These are phyloP conservation scores for Filobasidium floriforme DNA, from an alignment of 768 basidiomycete genomes.

Conservation along the genomic window DNA sequence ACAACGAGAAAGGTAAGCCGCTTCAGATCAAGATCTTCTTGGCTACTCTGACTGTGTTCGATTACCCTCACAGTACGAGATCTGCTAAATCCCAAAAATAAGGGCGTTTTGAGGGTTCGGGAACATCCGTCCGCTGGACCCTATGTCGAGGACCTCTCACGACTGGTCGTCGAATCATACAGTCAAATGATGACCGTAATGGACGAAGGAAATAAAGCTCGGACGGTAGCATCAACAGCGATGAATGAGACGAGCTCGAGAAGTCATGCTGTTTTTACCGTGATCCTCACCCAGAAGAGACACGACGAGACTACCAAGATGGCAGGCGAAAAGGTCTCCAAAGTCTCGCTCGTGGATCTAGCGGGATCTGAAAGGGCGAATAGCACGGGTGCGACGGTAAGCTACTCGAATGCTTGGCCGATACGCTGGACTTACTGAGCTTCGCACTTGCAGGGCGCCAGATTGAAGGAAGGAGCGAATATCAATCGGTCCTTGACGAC, in stretches of 20 bases:
- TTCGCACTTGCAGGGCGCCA: neutral
- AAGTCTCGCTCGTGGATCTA: constrained; percentile 93
- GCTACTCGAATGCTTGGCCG: neutral
- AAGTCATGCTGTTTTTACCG: constrained; percentile 95
- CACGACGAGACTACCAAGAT: constrained; percentile 76
- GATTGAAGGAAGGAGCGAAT: constrained; percentile 65
- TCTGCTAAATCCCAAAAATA: constrained; percentile 92
- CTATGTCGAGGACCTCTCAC: constrained; percentile 97
- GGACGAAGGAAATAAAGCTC: constrained; percentile 49
- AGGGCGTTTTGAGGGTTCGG: constrained; percentile 88
- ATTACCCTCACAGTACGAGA: constrained; percentile 73
- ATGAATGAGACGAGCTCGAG: constrained; percentile 99
- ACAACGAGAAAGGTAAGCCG: constrained; percentile 39
- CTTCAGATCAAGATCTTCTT: neutral
- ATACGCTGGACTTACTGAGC: neutral
- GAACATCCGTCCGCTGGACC: constrained; percentile 83
- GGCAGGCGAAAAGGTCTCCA: constrained; percentile 96
- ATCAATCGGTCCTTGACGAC: constrained; percentile 99
- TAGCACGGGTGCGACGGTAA: constrained; percentile 81
- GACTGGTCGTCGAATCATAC: constrained; percentile 75
- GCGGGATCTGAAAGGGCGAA: constrained; percentile 97
- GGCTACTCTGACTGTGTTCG: neutral
- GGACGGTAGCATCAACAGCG: constrained; percentile 96
- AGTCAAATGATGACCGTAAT: constrained; percentile 22
- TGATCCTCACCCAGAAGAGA: constrained; percentile 71